These are phyloP conservation scores for Aspergillus unguis DNA, from an alignment of 2,329 filamentous ascomycete genomes.

Conservation along the genomic window DNA sequence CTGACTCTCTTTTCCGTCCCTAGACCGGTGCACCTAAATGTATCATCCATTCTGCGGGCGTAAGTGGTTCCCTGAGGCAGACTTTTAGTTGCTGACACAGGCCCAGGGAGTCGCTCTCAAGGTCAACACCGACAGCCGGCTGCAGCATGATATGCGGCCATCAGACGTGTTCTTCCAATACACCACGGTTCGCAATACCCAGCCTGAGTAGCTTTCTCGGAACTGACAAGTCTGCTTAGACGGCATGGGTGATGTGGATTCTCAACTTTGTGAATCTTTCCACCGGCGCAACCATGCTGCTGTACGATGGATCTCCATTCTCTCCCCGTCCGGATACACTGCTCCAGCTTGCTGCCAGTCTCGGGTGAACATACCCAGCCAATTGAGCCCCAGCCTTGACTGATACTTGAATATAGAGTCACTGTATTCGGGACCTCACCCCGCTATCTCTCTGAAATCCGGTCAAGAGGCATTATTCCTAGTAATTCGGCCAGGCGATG, in stretches of 20 bases:
- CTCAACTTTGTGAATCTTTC: neutral
- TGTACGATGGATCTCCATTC: neutral
- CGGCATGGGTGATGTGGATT: neutral
- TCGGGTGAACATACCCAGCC: too few relatives aligned
- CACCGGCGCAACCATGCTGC: neutral
- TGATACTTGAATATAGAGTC: neutral
- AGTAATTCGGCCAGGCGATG: neutral
- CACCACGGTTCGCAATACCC: neutral
- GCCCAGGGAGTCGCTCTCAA: neutral
- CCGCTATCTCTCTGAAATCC: neutral
- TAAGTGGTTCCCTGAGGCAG: too few relatives aligned
- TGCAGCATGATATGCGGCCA: neutral
- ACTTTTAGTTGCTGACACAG: too few relatives aligned
- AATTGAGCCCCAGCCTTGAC: neutral
- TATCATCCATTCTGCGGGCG: neutral
- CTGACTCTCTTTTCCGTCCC: neutral
- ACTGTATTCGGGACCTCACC: neutral
- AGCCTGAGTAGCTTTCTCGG: too few relatives aligned
- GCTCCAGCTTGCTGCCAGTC: too few relatives aligned
- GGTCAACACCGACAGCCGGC: neutral
- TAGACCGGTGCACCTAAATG: neutral
- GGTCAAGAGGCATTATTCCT: neutral
- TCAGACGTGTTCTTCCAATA: neutral
- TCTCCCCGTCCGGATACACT: neutral
- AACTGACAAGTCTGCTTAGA: too few relatives aligned